A percentile compares a stretch with the other conserved stretches of the same genome.
phyloP scores from a whole-genome alignment of 2,329 filamentous ascomycete genomes.

The Colletotrichum magnum region DNA sequence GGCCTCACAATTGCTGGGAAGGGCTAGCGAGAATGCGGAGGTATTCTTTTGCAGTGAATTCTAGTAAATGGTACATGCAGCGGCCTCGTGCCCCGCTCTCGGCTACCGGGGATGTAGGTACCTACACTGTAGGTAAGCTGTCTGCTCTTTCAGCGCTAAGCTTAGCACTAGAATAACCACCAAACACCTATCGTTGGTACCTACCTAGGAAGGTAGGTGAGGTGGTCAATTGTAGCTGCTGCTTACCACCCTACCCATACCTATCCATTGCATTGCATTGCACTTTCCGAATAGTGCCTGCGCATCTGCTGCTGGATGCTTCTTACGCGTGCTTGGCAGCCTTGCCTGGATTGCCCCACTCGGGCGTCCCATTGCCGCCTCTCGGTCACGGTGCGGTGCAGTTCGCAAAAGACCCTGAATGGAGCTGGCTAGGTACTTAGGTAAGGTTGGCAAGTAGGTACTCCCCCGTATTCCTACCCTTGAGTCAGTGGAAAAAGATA shows the following conservation, averaged over 20 bases:
- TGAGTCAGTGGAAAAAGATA: too few species aligned
- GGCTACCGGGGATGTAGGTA: not conserved
- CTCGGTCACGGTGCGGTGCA: too few species aligned
- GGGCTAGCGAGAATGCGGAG: conserved; percentile 8
- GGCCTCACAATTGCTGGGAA: conserved; percentile 30
- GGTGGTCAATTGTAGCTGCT: not conserved
- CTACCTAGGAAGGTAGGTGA: too few species aligned
- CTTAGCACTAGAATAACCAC: not conserved
- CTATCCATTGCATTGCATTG: too few species aligned
- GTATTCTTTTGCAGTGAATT: not conserved
- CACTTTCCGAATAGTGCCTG: too few species aligned
- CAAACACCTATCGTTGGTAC: too few species aligned
- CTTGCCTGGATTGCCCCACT: conserved; percentile 14
- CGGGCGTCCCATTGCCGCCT: not conserved
- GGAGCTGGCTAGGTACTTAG: too few species aligned
- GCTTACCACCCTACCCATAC: not conserved
- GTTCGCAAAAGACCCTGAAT: too few species aligned
- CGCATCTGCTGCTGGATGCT: too few species aligned
- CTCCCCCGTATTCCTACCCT: too few species aligned
- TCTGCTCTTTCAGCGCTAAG: not conserved
- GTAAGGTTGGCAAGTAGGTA: too few species aligned
- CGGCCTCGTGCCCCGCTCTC: not conserved
- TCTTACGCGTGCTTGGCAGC: conserved; percentile 35
- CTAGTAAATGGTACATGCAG: not conserved
- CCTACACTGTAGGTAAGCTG: conserved; percentile 1